These are phyloP conservation scores for Pestalotiopsis sp. DNA, from an alignment of 2,329 filamentous ascomycete genomes.

Conservation along the genomic window DNA sequence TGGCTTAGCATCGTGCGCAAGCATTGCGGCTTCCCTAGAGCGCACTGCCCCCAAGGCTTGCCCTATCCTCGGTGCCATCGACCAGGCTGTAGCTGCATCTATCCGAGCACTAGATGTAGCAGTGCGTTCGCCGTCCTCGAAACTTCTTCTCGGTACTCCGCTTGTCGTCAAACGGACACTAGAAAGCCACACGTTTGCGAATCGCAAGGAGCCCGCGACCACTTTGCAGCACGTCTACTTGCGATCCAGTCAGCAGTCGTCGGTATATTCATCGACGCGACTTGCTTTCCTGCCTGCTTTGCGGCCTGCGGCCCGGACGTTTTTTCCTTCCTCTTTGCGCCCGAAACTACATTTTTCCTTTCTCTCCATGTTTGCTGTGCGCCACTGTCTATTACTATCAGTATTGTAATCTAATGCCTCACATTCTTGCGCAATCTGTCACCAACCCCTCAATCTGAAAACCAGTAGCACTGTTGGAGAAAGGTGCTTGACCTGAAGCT, in stretches of 20 bases:
- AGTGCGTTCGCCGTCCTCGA: background rate
- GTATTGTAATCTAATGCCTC: conserved; percentile 3
- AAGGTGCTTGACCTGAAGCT: background rate
- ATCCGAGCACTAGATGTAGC: background rate
- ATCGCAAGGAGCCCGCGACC: background rate
- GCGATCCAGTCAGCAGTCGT: background rate
- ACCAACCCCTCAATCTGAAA: background rate
- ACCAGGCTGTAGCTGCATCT: background rate
- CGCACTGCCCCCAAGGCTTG: background rate
- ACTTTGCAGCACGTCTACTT: background rate
- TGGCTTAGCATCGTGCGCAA: background rate
- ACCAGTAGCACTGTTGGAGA: background rate
- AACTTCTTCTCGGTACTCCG: background rate
- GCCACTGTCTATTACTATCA: background rate
- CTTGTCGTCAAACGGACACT: background rate
- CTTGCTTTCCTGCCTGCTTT: background rate
- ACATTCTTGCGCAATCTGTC: background rate
- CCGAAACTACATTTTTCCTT: background rate
- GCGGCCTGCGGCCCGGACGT: background rate
- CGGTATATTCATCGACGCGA: background rate
- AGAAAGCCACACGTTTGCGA: background rate
- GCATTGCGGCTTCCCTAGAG: background rate
- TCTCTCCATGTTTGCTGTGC: background rate
- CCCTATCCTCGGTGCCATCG: background rate
- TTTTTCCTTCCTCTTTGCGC: background rate